Evolutionary conservation across 495 filamentous ascomycete genomes (phyloP), one percentile per base, ranked within the genome.

Genomic region (Penicillium turbatum): DNA sequence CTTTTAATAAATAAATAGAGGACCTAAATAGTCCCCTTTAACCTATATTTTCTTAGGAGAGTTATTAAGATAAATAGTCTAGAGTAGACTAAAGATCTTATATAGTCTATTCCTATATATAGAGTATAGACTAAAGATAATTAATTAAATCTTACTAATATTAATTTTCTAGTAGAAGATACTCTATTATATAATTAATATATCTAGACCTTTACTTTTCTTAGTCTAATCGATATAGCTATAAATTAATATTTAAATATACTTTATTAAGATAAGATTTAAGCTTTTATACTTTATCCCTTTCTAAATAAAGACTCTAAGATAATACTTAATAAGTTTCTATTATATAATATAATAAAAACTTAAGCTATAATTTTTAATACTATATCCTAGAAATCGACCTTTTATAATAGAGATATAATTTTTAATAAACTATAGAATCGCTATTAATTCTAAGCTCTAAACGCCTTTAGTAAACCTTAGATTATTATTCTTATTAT

Each of bases 331-430:
- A 19, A 44, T 29, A 55, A 6, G 30, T 27, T 13, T 55, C 45
- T 5, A 30, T 29, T 7, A 19, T 24, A 37, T 49, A 9, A 12
- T 16, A 17, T 37, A 49, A 9, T 42, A 29, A 49, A 29, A 13
- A 21, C 38, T 55, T 30, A 32, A 35, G 29, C 16, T 55, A 19
- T 12, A 19, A 19, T 49, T 44, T 55, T 36, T 50, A 13, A 49
- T 49, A 1, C 12, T 42, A 6, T 5, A 44, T 44, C 41, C 41
- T 4, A 31, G 41, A 44, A 34, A 49, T 24, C 17, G 27, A 53
- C 17, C 36, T 36, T 48, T 41, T 15, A 29, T 1, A 49, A 49
- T 49, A 17, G 17, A 29, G 4, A 10, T 46, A 13, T 43, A 48
- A 37, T 26, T 39, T 48, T 26, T 55, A 17, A 29, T 43, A 49